These are phyloP conservation scores for Colletotrichum godetiae DNA, from an alignment of 2,329 filamentous ascomycete genomes.

Conservation along the genomic window DNA sequence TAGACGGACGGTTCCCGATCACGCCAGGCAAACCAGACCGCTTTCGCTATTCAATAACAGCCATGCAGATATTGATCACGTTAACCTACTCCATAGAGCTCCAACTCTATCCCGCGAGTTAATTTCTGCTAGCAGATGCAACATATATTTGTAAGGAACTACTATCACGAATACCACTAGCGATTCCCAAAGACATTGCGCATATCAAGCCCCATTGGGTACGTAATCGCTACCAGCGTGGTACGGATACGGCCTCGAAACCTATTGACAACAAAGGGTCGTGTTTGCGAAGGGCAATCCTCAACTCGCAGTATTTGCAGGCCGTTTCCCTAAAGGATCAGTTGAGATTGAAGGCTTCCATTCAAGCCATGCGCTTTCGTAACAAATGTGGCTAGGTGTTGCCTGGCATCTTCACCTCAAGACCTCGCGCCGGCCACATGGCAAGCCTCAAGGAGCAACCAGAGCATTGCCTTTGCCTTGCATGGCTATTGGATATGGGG, in stretches of 20 bases:
- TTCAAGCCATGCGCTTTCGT: not conserved
- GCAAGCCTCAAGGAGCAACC: constrained; percentile 1
- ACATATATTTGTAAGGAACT: not conserved
- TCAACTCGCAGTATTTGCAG: constrained; percentile 1
- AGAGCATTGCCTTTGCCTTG: constrained; percentile 8
- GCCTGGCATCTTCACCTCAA: constrained; percentile 1
- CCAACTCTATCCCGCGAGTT: not conserved
- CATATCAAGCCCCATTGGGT: not conserved
- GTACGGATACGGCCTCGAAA: not conserved
- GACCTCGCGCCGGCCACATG: constrained; percentile 8
- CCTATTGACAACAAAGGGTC: not conserved
- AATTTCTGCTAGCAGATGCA: not conserved
- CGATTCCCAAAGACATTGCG: not conserved
- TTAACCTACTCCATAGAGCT: not conserved
- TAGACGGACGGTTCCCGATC: not conserved
- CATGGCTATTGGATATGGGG: not conserved
- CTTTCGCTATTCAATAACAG: not conserved
- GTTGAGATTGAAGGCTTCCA: not conserved
- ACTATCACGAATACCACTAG: not conserved
- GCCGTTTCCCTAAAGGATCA: not conserved
- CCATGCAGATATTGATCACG: not conserved
- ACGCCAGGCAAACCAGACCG: not conserved
- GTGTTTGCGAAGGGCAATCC: constrained; percentile 12
- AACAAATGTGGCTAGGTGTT: constrained; percentile 1
- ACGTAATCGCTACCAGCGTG: not conserved